These are phyloP conservation scores for Paramecium primaurelia DNA, from an alignment of 73 alveolate genomes.

Conservation along the genomic window DNA sequence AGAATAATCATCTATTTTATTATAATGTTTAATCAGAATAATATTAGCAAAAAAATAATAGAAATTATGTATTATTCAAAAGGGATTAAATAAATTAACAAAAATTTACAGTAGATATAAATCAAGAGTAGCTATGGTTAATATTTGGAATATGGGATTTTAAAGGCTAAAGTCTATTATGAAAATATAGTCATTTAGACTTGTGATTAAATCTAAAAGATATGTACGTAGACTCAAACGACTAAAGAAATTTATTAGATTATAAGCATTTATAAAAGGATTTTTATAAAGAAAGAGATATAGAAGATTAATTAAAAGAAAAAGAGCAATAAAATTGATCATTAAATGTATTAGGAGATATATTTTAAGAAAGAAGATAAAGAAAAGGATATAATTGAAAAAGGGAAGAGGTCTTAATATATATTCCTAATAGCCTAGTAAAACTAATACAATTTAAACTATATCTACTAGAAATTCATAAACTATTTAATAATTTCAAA, in stretches of 20 bases:
- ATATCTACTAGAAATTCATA: not conserved
- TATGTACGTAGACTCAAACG: conserved; percentile 2
- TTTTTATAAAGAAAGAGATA: not conserved
- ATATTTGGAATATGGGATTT: not conserved
- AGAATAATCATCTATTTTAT: not conserved
- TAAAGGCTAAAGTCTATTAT: not conserved
- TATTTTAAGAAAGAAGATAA: not conserved
- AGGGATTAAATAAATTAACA: not conserved
- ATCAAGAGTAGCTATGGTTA: not conserved
- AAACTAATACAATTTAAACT: not conserved
- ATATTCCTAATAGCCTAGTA: not conserved
- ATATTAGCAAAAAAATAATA: not conserved
- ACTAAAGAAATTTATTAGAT: conserved; percentile 1
- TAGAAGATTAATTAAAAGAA: not conserved
- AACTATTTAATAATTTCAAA: not conserved
- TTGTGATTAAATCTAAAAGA: conserved; percentile 33
- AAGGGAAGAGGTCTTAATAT: not conserved
- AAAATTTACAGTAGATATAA: not conserved
- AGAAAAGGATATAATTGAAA: not conserved
- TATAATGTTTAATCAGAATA: not conserved
- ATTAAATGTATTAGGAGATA: not conserved
- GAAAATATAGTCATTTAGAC: not conserved
- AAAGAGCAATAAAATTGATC: not conserved
- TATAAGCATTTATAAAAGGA: not conserved
- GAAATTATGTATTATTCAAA: not conserved